These are phyloP conservation scores for Cyphellophora attinorum DNA, from an alignment of 2,329 filamentous ascomycete species.

Conservation along the genomic window DNA sequence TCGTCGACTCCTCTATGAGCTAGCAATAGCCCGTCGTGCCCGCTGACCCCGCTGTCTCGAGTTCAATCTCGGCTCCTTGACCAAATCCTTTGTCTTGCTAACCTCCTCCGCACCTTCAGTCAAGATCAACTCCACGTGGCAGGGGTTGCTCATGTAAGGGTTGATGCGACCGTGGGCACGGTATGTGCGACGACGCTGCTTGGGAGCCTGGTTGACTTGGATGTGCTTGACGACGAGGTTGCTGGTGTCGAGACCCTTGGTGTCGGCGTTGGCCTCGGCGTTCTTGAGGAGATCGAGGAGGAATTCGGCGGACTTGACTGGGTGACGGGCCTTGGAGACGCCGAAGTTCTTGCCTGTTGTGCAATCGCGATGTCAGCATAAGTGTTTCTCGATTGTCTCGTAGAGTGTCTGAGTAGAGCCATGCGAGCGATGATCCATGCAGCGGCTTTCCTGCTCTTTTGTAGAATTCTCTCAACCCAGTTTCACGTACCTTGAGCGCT, in stretches of 20 bases:
- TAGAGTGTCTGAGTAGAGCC: no score
- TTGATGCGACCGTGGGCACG: slow-evolving; percentile 99
- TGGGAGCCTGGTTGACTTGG: slow-evolving; percentile 99
- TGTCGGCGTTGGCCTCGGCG: slow-evolving; percentile 92
- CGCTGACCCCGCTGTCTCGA: slow-evolving; percentile 80
- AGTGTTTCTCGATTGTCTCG: no score
- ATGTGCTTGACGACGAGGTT: slow-evolving; percentile 99
- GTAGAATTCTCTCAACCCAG: no score
- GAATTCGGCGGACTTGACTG: slow-evolving; percentile 98
- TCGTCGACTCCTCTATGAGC: no score
- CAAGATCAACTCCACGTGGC: slow-evolving; percentile 99
- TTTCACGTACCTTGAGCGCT: slow-evolving; percentile 81
- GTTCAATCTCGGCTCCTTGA: slow-evolving; percentile 61
- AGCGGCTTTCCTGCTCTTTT: no score
- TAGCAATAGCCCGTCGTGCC: slow-evolving; percentile 52
- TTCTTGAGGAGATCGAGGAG: slow-evolving; percentile 95
- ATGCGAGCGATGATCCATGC: no score
- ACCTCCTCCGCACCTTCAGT: slow-evolving; percentile 95
- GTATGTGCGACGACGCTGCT: slow-evolving; percentile 98
- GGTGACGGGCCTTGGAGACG: slow-evolving; percentile 97
- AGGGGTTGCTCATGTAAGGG: slow-evolving; percentile 99
- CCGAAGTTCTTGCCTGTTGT: slow-evolving; percentile 90
- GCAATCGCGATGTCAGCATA: slow-evolving; percentile 6
- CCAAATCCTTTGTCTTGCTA: slow-evolving; percentile 63
- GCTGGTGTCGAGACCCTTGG: slow-evolving; percentile 93